Base-by-base conservation (phyloP, 768 basidiomycete genomes). In the Calvatia gigantea region DNA sequence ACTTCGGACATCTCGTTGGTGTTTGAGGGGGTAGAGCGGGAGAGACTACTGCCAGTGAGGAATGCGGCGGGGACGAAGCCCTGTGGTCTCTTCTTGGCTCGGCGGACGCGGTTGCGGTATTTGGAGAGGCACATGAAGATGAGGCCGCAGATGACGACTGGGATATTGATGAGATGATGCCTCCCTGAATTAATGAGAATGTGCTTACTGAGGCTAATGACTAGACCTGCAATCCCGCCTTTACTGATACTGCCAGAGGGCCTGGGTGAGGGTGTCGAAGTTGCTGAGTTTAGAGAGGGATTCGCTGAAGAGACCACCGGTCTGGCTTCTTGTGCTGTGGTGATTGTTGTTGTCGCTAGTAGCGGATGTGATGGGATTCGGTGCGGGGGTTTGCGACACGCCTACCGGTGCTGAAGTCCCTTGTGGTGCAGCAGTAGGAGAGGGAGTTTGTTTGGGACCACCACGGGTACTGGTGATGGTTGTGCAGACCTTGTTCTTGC, bases 141-240 rank as follows among this genome's bases (percentile, higher is more conserved):
- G 25, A 67, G 43, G 8, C 58, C 62, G 23, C 56, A 12, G 38
- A 65, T 51, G 31, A 67, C 53, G n/a, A 64, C 68, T 66, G 44
- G 1, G 35, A n/a, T n/a, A 14, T 45, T 27, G 56, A 28, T 29
- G 17, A 42, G 49, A 29, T 21, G 31, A 27, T 3, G 19, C n/a
- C 9, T 21, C 12, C n/a, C 9, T 15, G 37, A 33, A 39, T 17
- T 5, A n/a, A 42, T 33, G 51, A 38, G n/a, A 45, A 31, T 27
- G 15, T 46, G n/a, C 51, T 46, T 38, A 62, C 61, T 19, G 28
- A 54, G 31, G 11, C 56, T 58, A 12, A 62, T 32, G 28, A 47
- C 29, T 35, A 58, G 48, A 17, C 61, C 61, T 14, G 59, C 48
- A 29, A 55, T 52, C 6, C 52, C 56, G 35, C 61, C 58, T 42